Base-by-base conservation (phyloP, 2,329 filamentous ascomycete species). In the Macrophomina phaseolina region DNA sequence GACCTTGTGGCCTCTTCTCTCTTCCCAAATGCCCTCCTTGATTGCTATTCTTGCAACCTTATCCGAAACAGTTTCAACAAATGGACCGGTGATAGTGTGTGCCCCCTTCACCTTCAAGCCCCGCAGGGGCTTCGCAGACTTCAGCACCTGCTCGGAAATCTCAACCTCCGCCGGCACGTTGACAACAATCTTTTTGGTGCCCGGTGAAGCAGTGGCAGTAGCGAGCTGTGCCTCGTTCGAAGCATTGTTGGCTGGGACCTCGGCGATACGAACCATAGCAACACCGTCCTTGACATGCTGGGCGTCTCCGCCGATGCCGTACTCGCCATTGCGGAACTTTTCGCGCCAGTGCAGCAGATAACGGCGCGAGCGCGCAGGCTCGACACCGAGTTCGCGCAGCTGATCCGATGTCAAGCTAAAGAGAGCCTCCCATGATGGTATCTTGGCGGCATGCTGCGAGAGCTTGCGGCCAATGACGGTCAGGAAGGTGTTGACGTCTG, bases 1-100 rank as follows among this genome's bases (percentile, higher is more conserved):
- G 71, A 99, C 90, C 89, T 98, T 98, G 75, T 89, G 88, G 34
- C 95, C 94, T 73, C 90, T 86, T 77, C 86, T 90, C 74, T 93
- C 85, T 83, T 98, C 94, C 95, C 94, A 98, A 83, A 98, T 90
- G 9, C 94, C 93, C 78, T 97, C 94, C 66, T 89, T 88, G 28
- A 92, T 85, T 69, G 85, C 84, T 71, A 98, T 84, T 62, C 85
- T 83, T 11, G 90, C 91, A 8, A 87, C 89, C 48, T 82, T 81
- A 1, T 87, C 85, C 78, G 91, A 89, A 34, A 94, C 76, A 4
- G 89, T 87, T 75, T 90, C 83, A 5, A 93, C 86, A 73, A 89
- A 91, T 1, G 91, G 91, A 0, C 94, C 94, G 28, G 84, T 85
- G 71, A 98, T 93, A 36, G 85, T 88, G 72, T 85, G 86, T 1